Conservation (phyloP, 805 yeast genomes). For the Babjeviella inositovora region DNA sequence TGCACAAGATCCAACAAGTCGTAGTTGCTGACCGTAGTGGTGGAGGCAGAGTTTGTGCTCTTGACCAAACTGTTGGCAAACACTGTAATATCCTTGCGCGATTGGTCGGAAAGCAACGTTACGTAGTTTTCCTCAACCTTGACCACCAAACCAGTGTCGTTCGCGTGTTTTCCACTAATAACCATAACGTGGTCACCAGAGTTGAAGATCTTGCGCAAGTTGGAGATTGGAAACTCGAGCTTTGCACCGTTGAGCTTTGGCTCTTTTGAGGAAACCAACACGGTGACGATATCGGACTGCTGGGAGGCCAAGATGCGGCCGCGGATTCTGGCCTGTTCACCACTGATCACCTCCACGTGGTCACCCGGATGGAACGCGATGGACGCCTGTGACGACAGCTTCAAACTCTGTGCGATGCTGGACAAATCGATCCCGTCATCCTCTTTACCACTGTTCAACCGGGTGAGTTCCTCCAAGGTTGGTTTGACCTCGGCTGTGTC, state of each 20-base stretch:
- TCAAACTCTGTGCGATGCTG: conserved; percentile 74
- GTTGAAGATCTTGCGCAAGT: conserved; percentile 70
- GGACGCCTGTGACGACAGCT: conserved; percentile 36
- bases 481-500: conserved; percentile 79
- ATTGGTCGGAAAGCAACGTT: conserved; percentile 78
- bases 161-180: conserved; percentile 77
- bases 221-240: conserved; percentile 69
- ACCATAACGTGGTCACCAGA: conserved; percentile 95
- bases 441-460: conserved; percentile 56
- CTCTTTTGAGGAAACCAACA: conserved; percentile 30
- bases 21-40: conserved; percentile 61
- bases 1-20: conserved; percentile 85
- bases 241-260: conserved; percentile 31
- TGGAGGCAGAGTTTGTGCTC: conserved; percentile 70
- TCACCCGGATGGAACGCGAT: conserved; percentile 83
- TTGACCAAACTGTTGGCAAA: conserved; percentile 83
- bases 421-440: conserved; percentile 85
- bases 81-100: conserved; percentile 78
- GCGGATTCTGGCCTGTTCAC: conserved; percentile 83
- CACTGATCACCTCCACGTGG: conserved; percentile 77
- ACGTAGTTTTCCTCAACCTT: conserved; percentile 72
- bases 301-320: conserved; percentile 66
- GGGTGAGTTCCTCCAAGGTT: conserved; percentile 72
- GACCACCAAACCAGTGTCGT: conserved; percentile 91
- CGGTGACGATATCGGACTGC: conserved; percentile 34